Evolutionary conservation across 495 filamentous ascomycete species (phyloP), one percentile per base, ranked within the genome.

Genomic region (Pyrenula aspistea): DNA sequence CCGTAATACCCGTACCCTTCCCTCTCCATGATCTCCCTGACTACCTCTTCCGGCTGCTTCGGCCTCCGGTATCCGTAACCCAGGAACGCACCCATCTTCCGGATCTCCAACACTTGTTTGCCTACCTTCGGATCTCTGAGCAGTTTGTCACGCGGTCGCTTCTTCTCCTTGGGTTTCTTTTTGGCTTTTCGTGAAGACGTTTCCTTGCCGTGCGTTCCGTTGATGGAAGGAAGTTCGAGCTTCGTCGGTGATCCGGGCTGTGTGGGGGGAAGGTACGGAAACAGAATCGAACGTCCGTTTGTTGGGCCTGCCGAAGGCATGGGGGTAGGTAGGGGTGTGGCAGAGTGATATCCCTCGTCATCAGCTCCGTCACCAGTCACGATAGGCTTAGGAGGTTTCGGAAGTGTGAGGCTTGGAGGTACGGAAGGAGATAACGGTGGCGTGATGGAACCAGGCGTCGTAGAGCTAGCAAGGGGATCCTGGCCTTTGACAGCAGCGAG

Each of bases 1-100:
- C 8, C 31, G 8, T 8, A 42, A 42, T 42, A 42, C 31, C 31
- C 50, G 15, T 42, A 42, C 31, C 31, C 50, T 24, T 57, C 22
- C 42, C 24, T 25, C 2, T 53, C 25, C 25, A 22, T 23, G 11
- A 22, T 56, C 54, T 50, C 50, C 31, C 56, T 61, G 8, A 77
- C 56, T 1, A 71, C 68, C 56, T 71, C 54, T 25, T 59, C 60
- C 19, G 70, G 60, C 3, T 64, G 63, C 58, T 73, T 76, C 2
- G 83, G 83, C 54, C 82, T 73, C 15, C 83, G 80, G 67, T 90
- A 96, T 12, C 87, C 90, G 67, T 97, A 97, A n/a, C 92, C 91
- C 54, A 91, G 66, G 68, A 96, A 96, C 1, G 89, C 89, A 10
- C 78, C 85, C 68, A 73, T 79, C 67, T 90, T 91, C 57, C 92